Conservation (phyloP, 305 asterid genomes). For the Salvia sclarea region DNA sequence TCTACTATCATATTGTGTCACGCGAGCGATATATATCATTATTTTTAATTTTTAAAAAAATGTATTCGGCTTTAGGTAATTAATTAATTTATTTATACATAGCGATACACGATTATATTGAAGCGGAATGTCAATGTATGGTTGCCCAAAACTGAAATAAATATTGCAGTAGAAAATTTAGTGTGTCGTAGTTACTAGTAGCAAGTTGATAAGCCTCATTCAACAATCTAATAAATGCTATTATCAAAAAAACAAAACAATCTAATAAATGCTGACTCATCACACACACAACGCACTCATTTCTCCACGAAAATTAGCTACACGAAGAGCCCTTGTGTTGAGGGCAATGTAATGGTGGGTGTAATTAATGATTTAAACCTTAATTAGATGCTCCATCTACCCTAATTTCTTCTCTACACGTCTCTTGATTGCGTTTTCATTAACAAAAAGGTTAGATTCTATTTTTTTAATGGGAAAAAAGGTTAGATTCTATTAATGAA, state of each 20-base stretch:
- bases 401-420: conserved; percentile 1
- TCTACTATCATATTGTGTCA: too few relatives aligned
- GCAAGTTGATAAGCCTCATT: not conserved
- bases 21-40: too few relatives aligned
- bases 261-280: not conserved
- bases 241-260: too few relatives aligned
- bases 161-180: not conserved
- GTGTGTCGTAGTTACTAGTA: not conserved
- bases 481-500: not conserved
- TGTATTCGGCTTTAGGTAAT: too few relatives aligned
- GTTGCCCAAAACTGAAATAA: not conserved
- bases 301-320: not conserved
- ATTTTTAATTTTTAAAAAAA: too few relatives aligned
- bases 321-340: conserved; percentile 30
- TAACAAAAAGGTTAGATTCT: too few relatives aligned
- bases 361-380: conserved; percentile 6
- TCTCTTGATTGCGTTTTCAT: conserved; percentile 23
- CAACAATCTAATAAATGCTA: not conserved
- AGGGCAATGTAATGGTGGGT: conserved; percentile 32
- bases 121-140: not conserved
- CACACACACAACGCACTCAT: not conserved
- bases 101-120: too few relatives aligned
- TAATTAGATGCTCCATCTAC: not conserved
- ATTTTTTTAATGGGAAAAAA: too few relatives aligned
- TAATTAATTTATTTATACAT: too few relatives aligned